Evolutionary conservation across 257 asterid species (phyloP), one percentile per base, ranked within the genome.

Genomic region (Jacaranda copaia): DNA sequence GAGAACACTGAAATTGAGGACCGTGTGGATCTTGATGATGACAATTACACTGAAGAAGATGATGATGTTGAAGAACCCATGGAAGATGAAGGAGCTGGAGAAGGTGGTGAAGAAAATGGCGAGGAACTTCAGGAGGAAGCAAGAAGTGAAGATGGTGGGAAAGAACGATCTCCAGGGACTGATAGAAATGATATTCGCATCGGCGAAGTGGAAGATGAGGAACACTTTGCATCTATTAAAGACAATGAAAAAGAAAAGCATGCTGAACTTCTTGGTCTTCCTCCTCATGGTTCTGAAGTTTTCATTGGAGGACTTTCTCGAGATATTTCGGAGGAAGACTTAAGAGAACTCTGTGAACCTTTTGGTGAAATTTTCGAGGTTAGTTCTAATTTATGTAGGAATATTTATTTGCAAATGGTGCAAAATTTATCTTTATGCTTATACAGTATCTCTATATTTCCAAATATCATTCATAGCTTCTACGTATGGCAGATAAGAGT

Each of bases 281-380:
- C 99, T 69, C 98, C 99, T 61, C 97, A 82, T 32, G 99, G 99
- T 72, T 89, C 99, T 40, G 98, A 94, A 86, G 84, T 94, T 79
- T 94, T 94, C 81, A 86, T 94, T 79, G 98, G 99, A 79, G 99
- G 98, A 40, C 94, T 92, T 77, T 81, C 97, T 86, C 88, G 92
- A 77, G 98, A 92, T 78, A 78, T 87, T 83, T 80, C 96, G 9
- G 96, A 92, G 77, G 96, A 91, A 67, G 92, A 94, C 89, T 78
- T 94, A 59, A 84, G 89, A 85, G 93, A 91, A 72, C 93, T 89
- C 39, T 91, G 97, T 82, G 93, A 89, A 84, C 83, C 94, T 66
- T 75, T 89, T 11, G 98, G 99, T 60, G 97, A 92, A 70, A 88
- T 87, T 68, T 85, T 71, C 40, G 97, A 94, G 97, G 98, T 94